Evolutionary conservation across 1,284 basidiomycete species (phyloP).

Genomic region (Porodaedalea pini): DNA sequence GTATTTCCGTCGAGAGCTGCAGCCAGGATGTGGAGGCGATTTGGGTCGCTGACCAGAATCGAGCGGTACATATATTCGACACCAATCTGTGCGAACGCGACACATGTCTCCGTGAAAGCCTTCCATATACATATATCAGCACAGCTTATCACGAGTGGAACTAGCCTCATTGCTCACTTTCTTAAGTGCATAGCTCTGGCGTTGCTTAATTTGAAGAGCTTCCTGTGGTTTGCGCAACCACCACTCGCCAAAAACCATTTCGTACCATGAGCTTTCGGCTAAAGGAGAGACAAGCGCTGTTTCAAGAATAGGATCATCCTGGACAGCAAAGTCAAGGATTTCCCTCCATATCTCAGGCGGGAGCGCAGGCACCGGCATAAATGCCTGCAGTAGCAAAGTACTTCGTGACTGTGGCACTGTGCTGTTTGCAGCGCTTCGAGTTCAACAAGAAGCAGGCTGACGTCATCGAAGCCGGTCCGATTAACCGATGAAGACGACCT

Average conservation of each 20-base stretch:
- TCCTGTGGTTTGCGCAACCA: conserved; percentile 54
- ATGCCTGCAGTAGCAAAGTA: not conserved
- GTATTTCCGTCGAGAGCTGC: conserved; percentile 46
- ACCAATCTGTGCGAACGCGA: conserved; percentile 48
- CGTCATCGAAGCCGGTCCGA: not conserved
- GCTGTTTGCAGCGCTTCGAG: too few species aligned
- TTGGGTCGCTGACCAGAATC: conserved; percentile 57
- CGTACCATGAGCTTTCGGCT: conserved; percentile 58
- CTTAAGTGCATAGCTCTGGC: conserved; percentile 56
- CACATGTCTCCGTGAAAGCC: conserved; percentile 64
- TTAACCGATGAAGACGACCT: not conserved
- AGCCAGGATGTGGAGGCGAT: conserved; percentile 46
- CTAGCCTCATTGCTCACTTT: conserved; percentile 54
- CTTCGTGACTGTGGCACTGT: not conserved
- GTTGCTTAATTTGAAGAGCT: conserved; percentile 49
- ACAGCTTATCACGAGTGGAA: not conserved
- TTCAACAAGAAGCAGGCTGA: not conserved
- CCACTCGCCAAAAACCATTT: conserved; percentile 48
- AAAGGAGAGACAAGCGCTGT: conserved; percentile 46
- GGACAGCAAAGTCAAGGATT: conserved; percentile 64
- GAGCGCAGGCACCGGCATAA: conserved; percentile 32
- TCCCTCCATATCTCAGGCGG: conserved; percentile 65
- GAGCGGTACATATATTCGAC: conserved; percentile 62
- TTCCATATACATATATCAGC: conserved; percentile 27
- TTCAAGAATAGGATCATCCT: conserved; percentile 60